Evolutionary conservation across 1,284 basidiomycete genomes (phyloP).

Genomic region (Leccinum huronense): DNA sequence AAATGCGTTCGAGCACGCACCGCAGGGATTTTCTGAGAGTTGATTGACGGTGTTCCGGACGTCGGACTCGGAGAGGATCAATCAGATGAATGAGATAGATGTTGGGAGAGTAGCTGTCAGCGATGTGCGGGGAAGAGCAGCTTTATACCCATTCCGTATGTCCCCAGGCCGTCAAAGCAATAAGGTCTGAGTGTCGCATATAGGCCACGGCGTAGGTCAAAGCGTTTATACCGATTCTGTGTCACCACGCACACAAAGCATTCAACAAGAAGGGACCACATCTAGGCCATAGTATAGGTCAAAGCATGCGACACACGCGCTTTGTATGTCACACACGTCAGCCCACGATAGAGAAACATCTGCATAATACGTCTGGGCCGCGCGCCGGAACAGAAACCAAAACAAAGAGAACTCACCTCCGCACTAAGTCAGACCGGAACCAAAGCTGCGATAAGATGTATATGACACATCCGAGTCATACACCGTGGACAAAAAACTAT

Average conservation of each 20-base stretch:
- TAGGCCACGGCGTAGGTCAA: neutral
- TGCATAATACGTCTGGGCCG: no score
- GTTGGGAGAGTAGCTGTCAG: no score
- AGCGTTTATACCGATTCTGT: no score
- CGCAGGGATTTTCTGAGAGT: neutral
- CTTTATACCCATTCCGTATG: neutral
- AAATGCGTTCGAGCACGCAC: neutral
- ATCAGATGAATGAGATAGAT: no score
- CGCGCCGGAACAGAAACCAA: no score
- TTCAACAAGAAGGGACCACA: no score
- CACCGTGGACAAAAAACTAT: constrained; percentile 44
- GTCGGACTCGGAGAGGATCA: neutral
- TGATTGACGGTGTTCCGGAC: neutral
- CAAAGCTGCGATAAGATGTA: neutral
- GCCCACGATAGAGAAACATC: no score
- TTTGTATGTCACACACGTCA: neutral
- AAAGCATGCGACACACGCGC: constrained; percentile 3
- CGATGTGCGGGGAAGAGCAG: neutral
- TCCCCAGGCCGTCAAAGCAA: neutral
- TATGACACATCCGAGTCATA: constrained; percentile 61
- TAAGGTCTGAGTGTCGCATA: neutral
- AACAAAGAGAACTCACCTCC: no score
- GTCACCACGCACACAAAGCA: no score
- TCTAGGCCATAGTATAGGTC: neutral
- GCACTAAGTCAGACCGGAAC: neutral